These are phyloP conservation scores for Pseudogymnoascus sp. DNA, from an alignment of 2,329 filamentous ascomycete genomes.

Conservation along the genomic window DNA sequence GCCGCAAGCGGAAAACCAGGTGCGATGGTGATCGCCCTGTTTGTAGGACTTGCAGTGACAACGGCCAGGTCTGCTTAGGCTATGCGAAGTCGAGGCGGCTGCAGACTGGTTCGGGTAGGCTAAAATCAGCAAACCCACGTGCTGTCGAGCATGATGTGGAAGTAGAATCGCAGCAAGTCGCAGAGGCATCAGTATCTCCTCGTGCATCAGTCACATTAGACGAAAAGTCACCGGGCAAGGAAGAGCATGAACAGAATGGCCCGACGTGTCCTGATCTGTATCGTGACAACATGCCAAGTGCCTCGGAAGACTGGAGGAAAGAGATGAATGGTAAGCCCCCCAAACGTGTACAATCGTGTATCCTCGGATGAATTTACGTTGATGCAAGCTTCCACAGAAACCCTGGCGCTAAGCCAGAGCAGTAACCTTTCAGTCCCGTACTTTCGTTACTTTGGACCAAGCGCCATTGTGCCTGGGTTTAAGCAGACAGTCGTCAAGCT, in stretches of 20 bases:
- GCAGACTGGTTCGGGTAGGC: background rate
- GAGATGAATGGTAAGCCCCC: background rate
- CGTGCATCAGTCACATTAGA: background rate
- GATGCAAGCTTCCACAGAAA: background rate
- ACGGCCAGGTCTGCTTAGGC: slow-evolving; percentile 61
- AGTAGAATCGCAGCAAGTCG: background rate
- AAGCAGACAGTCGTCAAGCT: slow-evolving; percentile 86
- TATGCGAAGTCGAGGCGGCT: slow-evolving; percentile 43
- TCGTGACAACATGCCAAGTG: background rate
- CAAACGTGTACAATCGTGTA: background rate
- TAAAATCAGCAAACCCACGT: background rate
- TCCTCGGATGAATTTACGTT: background rate
- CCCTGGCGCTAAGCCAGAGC: background rate
- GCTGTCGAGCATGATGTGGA: background rate
- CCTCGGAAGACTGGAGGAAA: background rate
- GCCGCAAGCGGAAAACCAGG: slow-evolving; percentile 67
- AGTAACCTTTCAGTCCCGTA: slow-evolving; percentile 66
- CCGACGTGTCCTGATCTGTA: background rate
- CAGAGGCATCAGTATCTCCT: background rate
- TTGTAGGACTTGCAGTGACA: slow-evolving; percentile 66
- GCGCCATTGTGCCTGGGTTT: slow-evolving; percentile 83
- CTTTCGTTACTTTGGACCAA: slow-evolving; percentile 84
- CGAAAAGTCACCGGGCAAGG: background rate
- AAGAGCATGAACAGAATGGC: background rate
- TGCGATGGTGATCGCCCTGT: slow-evolving; percentile 66